phyloP scores from a whole-genome alignment of 1,139 yeast species.

The Debaryomyces coudertii region DNA sequence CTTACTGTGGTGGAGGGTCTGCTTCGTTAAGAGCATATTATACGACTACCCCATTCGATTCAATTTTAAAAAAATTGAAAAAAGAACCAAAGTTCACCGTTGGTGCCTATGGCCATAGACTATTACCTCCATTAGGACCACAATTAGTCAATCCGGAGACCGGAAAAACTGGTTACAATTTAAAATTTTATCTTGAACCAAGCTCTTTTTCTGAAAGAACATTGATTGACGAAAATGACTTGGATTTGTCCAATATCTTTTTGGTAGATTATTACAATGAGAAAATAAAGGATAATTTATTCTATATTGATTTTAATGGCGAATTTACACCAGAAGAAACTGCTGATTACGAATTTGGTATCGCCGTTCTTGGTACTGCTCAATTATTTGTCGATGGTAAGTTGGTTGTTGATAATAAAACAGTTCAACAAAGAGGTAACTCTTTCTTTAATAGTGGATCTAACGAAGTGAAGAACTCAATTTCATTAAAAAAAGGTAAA shows the following conservation, averaged over 20 bases:
- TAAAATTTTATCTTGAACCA: constrained; percentile 38
- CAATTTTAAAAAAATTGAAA: constrained; percentile 29
- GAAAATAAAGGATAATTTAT: constrained; percentile 26
- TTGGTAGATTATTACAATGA: constrained; percentile 51
- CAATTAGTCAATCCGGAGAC: constrained; percentile 25
- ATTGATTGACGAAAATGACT: constrained; percentile 39
- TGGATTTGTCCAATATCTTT: constrained; percentile 40
- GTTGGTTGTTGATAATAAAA: constrained; percentile 59
- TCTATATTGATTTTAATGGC: constrained; percentile 49
- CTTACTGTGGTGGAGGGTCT: constrained; percentile 42
- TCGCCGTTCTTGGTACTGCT: constrained; percentile 56
- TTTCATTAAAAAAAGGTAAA: constrained; percentile 42
- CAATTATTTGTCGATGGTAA: constrained; percentile 53
- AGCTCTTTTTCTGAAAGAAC: constrained; percentile 20
- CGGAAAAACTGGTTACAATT: constrained; percentile 46
- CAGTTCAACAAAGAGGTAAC: constrained; percentile 51
- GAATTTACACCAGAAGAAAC: constrained; percentile 47
- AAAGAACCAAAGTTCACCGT: constrained; percentile 29
- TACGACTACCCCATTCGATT: constrained; percentile 38
- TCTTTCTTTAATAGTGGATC: constrained; percentile 53
- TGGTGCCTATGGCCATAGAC: constrained; percentile 33
- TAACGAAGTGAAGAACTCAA: constrained; percentile 42
- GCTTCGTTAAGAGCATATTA: constrained; percentile 37
- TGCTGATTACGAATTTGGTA: constrained; percentile 57
- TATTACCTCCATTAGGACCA: constrained; percentile 32